These are phyloP conservation scores for Penicillium decumbens DNA, from an alignment of 2,329 filamentous ascomycete species.

Conservation along the genomic window DNA sequence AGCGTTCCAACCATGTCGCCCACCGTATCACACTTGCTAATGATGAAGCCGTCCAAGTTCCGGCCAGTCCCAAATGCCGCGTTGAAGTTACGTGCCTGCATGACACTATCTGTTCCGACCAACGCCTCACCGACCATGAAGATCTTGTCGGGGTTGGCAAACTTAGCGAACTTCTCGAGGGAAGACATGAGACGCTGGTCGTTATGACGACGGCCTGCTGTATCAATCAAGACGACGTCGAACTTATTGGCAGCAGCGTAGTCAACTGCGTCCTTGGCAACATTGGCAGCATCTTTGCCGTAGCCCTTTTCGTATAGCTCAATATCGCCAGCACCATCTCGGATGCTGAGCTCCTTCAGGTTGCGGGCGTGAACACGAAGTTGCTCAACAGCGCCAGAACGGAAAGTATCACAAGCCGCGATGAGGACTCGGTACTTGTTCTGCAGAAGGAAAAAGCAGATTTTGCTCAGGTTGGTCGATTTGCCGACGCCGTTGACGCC, in stretches of 20 bases:
- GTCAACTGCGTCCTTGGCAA: conserved; percentile 87
- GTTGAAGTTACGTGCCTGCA: conserved; percentile 95
- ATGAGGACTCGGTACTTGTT: conserved; percentile 96
- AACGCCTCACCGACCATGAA: conserved; percentile 94
- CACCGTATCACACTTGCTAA: conserved; percentile 97
- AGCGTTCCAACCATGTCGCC: conserved; percentile 98
- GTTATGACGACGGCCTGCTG: conserved; percentile 89
- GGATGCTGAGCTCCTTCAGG: conserved; percentile 76
- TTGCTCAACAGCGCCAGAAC: conserved; percentile 94
- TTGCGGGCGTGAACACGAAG: conserved; percentile 93
- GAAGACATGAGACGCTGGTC: conserved; percentile 94
- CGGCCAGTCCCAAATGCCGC: conserved; percentile 77
- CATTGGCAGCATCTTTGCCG: conserved; percentile 92
- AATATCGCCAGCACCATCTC: conserved; percentile 74
- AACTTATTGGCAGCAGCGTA: conserved; percentile 70
- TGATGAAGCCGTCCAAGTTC: conserved; percentile 91
- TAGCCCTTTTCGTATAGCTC: conserved; percentile 97
- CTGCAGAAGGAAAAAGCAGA: conserved; percentile 94
- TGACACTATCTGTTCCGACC: conserved; percentile 91
- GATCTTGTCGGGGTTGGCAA: conserved; percentile 95
- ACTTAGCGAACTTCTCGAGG: conserved; percentile 94
- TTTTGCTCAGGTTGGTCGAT: conserved; percentile 95
- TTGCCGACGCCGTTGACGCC: conserved; percentile 98
- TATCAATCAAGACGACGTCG: conserved; percentile 95
- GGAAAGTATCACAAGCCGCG: conserved; percentile 93